Evolutionary conservation across 257 asterid species (phyloP), one percentile per base, ranked within the genome.

Genomic region (Nicotiana tabacum): DNA sequence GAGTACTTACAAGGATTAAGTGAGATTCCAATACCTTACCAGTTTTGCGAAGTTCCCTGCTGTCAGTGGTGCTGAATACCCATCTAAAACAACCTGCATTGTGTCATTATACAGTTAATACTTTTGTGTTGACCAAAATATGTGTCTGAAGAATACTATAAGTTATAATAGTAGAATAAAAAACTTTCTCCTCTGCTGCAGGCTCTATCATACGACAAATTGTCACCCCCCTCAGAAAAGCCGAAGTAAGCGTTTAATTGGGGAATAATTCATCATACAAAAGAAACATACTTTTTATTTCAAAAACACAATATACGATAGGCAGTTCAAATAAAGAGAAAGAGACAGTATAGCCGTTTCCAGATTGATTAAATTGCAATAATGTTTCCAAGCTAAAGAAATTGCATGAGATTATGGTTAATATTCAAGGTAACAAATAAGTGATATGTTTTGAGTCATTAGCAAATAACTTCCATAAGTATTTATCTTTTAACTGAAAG

Each of bases 31-130:
- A 86, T 91, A 96, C 97, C 97, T 96, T 96, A 96, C 99, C 99
- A 94, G 96, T 90, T 96, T 94, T 77, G 96, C 97, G 29, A 96
- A 94, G 90, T 96, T 96, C 87, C 99, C 98, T 18, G 99, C 98
- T 0, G 99, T 96, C 83, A 96, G 91, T 66, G 98, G 99, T 12
- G 99, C 96, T 17, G 98, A 96, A 84, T 88, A 96, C 79, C 99
- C 99, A 86, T 96, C 99, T 77, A 96, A 8, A 83, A 93, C 96
- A 84, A 93, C 94, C 99, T 96, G 88, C 81, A 69, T 66, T 29
- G 81, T 61, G 85, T 51, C 60, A 81, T 81, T 65, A 81, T 29
- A 27, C 24, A 48, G 81, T 77, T 48, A 46, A 43, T 66, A 64
- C 39, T 6, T 72, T 46, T 72, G 61, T 46, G 39, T 46, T 46